Conservation (phyloP, 2,329 filamentous ascomycete species). For the Penicillium aurantiogriseum region DNA sequence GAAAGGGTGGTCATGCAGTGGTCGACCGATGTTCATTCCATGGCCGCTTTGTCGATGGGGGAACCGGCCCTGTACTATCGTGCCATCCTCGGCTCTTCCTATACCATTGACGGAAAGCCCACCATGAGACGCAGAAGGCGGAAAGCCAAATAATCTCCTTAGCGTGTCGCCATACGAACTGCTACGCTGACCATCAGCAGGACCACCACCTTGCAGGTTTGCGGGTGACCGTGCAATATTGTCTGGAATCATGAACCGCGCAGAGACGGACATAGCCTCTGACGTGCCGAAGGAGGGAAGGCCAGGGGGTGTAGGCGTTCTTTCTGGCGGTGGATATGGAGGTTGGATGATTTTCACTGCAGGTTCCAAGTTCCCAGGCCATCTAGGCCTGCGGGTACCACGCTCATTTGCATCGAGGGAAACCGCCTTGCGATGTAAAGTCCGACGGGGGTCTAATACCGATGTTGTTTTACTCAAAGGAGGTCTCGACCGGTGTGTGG, state of each 20-base stretch:
- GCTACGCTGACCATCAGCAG: constrained; percentile 4
- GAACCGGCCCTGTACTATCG: constrained; percentile 42
- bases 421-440: constrained; percentile 22
- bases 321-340: constrained; percentile 37
- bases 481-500: neutral
- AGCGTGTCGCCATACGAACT: constrained; percentile 28
- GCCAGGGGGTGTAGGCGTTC: constrained; percentile 45
- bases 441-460: neutral
- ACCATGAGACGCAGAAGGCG: constrained; percentile 15
- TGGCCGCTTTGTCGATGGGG: constrained; percentile 43
- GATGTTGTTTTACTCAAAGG: neutral
- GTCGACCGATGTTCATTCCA: constrained; percentile 33
- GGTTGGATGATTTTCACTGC: constrained; percentile 36
- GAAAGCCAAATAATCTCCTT: constrained; percentile 33
- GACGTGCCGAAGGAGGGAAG: constrained; percentile 45
- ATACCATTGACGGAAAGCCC: constrained; percentile 26
- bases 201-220: neutral
- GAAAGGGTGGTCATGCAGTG: constrained; percentile 37
- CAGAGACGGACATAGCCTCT: constrained; percentile 38
- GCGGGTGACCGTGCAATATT: constrained; percentile 3
- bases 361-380: constrained; percentile 25
- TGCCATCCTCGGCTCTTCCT: constrained; percentile 43
- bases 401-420: constrained; percentile 26
- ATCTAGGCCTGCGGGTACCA: constrained; percentile 14
- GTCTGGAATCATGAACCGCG: constrained; percentile 24